These are phyloP conservation scores for Globisporangium parvum DNA, from an alignment of 352 stramenopile species.

Conservation along the genomic window DNA sequence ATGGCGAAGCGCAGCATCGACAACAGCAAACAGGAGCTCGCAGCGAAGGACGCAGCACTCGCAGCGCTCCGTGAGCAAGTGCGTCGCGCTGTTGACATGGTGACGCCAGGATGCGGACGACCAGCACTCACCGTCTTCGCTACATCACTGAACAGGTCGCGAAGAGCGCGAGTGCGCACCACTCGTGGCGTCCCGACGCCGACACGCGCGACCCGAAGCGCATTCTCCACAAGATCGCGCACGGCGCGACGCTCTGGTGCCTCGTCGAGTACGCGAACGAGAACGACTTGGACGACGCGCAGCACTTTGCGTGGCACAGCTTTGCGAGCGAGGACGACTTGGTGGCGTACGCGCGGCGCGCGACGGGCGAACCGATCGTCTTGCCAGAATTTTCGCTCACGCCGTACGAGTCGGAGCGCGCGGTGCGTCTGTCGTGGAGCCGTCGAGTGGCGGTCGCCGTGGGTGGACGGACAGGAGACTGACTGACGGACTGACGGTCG, in stretches of 20 bases:
- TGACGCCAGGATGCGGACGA: neutral
- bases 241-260: slow-evolving; percentile 62
- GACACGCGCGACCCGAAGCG: slow-evolving; percentile 53
- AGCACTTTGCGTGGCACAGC: slow-evolving; percentile 64
- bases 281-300: slow-evolving; percentile 56
- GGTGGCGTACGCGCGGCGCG: slow-evolving; percentile 44
- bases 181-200: slow-evolving; percentile 44
- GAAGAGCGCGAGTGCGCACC: slow-evolving; percentile 29
- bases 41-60: slow-evolving; percentile 55
- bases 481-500: neutral
- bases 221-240: slow-evolving; percentile 61
- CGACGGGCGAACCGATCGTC: slow-evolving; percentile 51
- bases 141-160: slow-evolving; percentile 17
- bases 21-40: slow-evolving; percentile 80
- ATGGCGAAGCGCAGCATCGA: slow-evolving; percentile 89
- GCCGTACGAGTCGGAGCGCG: slow-evolving; percentile 61
- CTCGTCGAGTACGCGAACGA: slow-evolving; percentile 78
- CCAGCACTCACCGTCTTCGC: neutral
- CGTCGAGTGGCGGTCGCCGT: neutral
- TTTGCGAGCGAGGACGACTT: slow-evolving; percentile 63
- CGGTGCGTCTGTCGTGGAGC: slow-evolving; percentile 32
- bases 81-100: neutral
- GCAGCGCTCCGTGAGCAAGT: slow-evolving; percentile 44
- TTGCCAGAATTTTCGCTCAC: slow-evolving; percentile 66
- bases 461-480: neutral